A percentile compares a stretch with the other conserved stretches of the same genome.
phyloP scores from a whole-genome alignment of 2,329 filamentous ascomycete genomes.

The Colletotrichum neosansevieriae region DNA sequence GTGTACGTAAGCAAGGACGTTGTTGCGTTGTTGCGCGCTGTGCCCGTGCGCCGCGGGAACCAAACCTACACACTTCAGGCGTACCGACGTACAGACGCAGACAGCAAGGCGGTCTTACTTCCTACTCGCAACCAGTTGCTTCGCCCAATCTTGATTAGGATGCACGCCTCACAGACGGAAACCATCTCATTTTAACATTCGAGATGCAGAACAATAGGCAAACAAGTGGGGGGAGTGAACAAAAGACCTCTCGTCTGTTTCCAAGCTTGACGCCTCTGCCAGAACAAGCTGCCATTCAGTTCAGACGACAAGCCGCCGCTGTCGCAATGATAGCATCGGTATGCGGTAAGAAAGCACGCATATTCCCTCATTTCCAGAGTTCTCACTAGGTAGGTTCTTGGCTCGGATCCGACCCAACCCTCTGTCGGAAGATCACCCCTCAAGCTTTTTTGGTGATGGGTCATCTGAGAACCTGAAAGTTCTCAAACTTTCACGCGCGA shows the following conservation, averaged over 20 bases:
- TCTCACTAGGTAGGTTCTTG: no score
- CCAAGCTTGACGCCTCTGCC: neutral
- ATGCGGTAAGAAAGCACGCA: neutral
- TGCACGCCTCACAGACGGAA: neutral
- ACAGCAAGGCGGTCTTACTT: no score
- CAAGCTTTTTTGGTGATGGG: neutral
- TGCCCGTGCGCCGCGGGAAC: constrained; percentile 1
- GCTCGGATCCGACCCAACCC: neutral
- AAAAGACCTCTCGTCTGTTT: no score
- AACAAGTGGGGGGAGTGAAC: neutral
- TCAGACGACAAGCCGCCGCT: neutral
- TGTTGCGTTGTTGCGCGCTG: neutral
- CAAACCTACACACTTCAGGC: neutral
- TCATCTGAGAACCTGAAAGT: neutral
- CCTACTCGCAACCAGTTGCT: neutral
- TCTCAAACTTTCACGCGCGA: neutral
- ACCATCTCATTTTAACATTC: neutral
- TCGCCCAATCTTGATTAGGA: neutral
- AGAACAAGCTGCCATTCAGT: neutral
- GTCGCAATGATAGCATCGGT: neutral
- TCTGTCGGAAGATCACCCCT: neutral
- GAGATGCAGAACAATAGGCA: neutral
- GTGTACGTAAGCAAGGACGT: constrained; percentile 28
- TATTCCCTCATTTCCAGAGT: neutral
- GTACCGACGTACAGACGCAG: no score